Base-by-base conservation (phyloP, 768 basidiomycete genomes). In the Lyophyllum atratum region DNA sequence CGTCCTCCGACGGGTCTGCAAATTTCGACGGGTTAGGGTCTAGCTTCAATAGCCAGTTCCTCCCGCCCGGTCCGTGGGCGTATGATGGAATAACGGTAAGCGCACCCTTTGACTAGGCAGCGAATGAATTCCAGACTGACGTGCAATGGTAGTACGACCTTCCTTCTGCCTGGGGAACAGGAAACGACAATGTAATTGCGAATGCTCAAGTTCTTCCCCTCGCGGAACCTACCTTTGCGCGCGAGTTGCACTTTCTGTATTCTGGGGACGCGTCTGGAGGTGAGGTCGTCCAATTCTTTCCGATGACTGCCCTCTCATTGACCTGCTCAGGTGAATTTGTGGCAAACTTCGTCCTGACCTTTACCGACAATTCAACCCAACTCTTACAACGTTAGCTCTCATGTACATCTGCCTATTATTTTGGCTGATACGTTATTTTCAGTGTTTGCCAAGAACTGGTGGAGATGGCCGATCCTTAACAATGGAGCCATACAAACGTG, bases 391-490 rank as follows among this genome's bases (percentile, higher is more conserved):
- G 80, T 78, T 33, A 64, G 76, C 52, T 11, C 10, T 6, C 11
- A 2, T 25, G 19, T n/a, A 15, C 6, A 7, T 10, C 9, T n/a
- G 26, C 9, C 48, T n/a, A 22, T 28, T 9, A 43, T 17, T 15
- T 11, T 25, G 11, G 22, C 2, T 21, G 46, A 11, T 2, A 11
- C 26, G 22, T 9, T 47, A 11, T 8, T 4, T 55, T 15, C 52
- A 84, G 80, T 80, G 17, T 71, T 75, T 15, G 76, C 72, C 14
- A 76, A 76, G 59, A 79, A 79, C 59, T 77, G 76, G 77, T 83
- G 72, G 67, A 72, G 59, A 52, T 76, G 70, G 72, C 70, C 77
- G 1, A 62, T 59, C n/a, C 54, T 80, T 9, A 76, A 75, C 46
- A 69, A 70, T 53, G 80, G 76, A 0, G 73, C 72, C 12, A 82